Base-by-base conservation (phyloP, 495 filamentous ascomycete species). In the Penicillium roqueforti region DNA sequence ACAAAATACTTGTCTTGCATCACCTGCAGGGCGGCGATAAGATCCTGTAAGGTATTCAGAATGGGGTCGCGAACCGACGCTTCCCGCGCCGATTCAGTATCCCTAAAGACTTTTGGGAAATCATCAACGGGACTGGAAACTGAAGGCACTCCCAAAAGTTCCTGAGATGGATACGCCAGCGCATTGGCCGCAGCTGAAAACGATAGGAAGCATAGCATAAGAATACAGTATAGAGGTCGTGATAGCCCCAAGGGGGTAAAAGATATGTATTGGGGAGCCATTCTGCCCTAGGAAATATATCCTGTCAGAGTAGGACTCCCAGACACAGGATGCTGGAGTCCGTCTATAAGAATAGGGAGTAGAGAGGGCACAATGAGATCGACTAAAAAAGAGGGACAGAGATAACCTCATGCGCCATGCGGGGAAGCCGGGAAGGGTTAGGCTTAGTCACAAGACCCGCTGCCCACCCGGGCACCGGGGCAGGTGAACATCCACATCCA, bases 1-100 rank as follows among this genome's bases (percentile, higher is more conserved):
- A 84, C 75, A 67, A 95, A 97, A 68, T 87, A 96, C 14, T 77
- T 67, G 25, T 79, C 73, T 67, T 97, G 89, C 81, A 96, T 86
- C 19, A 85, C 82, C 55, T 82, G 73, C 39, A 95, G 77, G 7
- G 87, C 84, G 18, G 77, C 63, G 14, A 88, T 65, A 14, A 89
- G 66, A 51, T 75, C 59, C 18, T 61, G 55, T 38, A 74, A 51
- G 7, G 70, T 75, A 45, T 65, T 57, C n/a, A 47, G 46, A 34
- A 63, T 59, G 19, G 55, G 47, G 10, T 59, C 48, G 47, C 51
- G 43, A 38, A 14, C 49, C 41, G 52, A 41, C 25, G 37, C 43
- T 38, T 51, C 39, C 22, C 47, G 28, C 20, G 36, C 36, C 42
- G 29, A 25, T 22, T 56, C 23, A 49, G 22, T 37, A 6, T 59